Evolutionary conservation across 345 rosid species (phyloP), one percentile per base, ranked within the genome.

Genomic region (Eucalyptus cloeziana): DNA sequence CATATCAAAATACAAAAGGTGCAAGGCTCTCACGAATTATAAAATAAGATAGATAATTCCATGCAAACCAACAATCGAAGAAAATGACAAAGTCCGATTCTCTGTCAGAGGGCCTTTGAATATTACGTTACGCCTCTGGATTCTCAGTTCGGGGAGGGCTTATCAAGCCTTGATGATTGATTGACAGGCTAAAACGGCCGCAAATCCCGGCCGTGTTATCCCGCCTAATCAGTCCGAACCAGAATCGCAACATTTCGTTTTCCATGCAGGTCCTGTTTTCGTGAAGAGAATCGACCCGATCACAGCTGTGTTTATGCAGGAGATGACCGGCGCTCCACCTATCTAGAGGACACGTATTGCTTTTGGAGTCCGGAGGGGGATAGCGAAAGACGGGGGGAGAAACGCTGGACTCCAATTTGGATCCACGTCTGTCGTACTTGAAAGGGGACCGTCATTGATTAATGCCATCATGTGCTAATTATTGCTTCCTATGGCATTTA

Each of bases 171-270:
- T 24, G 58, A 85, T 47, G 87, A 64, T n/a, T 50, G 62, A 86
- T 51, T 86, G 87, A 86, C 62, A 51, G 62, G 87, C 64, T 76
- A 40, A 40, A 37, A 21, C 45, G 10, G 49, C 90, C 94, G 92
- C 58, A 50, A 91, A 89, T 90, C 88, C 87, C 93, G 94, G 92
- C 45, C 90, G 91, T 45, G 31, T 85, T 19, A 62, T 86, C 86
- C 87, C 91, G 90, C 86, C 80, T 43, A 60, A 60, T 10, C 44
- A 51, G 67, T 90, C 91, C 90, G 67, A 67, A 87, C 45, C 80
- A 58, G 16, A 49, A 64, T 24, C 11, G 45, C 40, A 47, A 45
- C 40, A 49, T 56, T 31, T 88, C 88, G 89, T 69, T 51, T 45
- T 88, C 90, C 90, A 88, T 86, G 88, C 89, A 83, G 88, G 90